These are phyloP conservation scores for barrel medic (Medicago truncatula) DNA, from an alignment of 306 rosid species.

Conservation along the genomic window MtrunA17r5.0-ANR NC_053044.1:4276001-4276500, in stretches of 20 bases:
- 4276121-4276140: slow-evolving; percentile 16
- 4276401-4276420: too few relatives aligned
- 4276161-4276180: slow-evolving; percentile 31
- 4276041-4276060: too few relatives aligned
- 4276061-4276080: too few relatives aligned
- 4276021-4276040: too few relatives aligned
- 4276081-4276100: too few relatives aligned
- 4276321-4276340: slow-evolving; percentile 26
- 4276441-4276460: too few relatives aligned
- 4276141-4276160: slow-evolving; percentile 3
- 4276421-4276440: too few relatives aligned
- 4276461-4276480: too few relatives aligned
- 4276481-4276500: too few relatives aligned
- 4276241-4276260: slow-evolving; percentile 8
- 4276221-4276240: slow-evolving; percentile 36
- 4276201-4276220: slow-evolving; percentile 25
- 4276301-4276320: neutral
- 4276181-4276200: slow-evolving; percentile 11
- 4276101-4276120: too few relatives aligned
- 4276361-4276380: neutral
- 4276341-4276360: neutral
- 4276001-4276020: too few relatives aligned
- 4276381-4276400: too few relatives aligned
- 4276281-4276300: slow-evolving; percentile 26
- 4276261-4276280: slow-evolving; percentile 24